Percentiles rank a stretch among this genome's conserved stretches.
phyloP scores from a whole-genome alignment of 345 rosid species.

The Citrus sp. region DNA sequence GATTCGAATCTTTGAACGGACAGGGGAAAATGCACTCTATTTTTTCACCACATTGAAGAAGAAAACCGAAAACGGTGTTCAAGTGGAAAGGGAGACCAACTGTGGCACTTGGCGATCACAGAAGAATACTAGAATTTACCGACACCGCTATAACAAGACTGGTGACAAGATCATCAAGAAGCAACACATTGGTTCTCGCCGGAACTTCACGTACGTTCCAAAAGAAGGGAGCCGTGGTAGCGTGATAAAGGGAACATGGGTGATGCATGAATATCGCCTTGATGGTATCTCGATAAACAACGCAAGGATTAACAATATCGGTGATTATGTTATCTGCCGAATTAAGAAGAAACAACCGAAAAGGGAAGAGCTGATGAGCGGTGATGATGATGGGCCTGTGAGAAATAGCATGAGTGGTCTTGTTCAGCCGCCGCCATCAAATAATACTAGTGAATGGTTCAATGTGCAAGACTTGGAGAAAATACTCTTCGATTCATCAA shows the following conservation, averaged over 20 bases:
- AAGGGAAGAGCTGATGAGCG: neutral
- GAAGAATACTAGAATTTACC: neutral
- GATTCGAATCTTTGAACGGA: neutral
- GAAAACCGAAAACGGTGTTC: neutral
- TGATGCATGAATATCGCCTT: neutral
- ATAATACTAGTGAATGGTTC: neutral
- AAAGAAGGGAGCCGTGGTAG: neutral
- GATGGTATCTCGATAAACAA: neutral
- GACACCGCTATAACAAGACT: rapidly evolving
- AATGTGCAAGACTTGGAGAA: neutral
- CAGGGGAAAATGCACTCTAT: neutral
- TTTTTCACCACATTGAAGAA: neutral
- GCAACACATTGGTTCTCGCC: neutral
- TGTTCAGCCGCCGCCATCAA: neutral
- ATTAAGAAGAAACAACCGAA: neutral
- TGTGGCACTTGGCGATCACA: neutral
- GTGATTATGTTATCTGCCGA: neutral
- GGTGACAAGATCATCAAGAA: neutral
- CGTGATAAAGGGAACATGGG: neutral
- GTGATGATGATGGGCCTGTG: neutral
- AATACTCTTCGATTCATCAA: neutral
- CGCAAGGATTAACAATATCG: neutral
- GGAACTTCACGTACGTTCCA: neutral
- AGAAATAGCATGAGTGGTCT: neutral
- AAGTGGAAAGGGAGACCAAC: neutral